Evolutionary conservation across 495 filamentous ascomycete genomes (phyloP), one percentile per base, ranked within the genome.

Genomic region (Xylaria bambusicola): DNA sequence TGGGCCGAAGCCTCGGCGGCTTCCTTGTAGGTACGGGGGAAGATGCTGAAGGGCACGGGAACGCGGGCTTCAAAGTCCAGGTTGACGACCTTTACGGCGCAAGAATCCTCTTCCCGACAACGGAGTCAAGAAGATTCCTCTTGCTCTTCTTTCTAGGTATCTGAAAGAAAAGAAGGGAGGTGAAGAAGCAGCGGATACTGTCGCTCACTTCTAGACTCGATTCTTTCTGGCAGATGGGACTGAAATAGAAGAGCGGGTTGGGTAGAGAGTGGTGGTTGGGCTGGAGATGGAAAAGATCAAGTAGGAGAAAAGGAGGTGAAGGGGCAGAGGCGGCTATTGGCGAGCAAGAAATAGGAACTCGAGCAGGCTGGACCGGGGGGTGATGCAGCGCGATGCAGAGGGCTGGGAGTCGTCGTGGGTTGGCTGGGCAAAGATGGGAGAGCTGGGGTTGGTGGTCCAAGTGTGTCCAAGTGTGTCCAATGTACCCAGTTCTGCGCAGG

Each of bases 31-130:
- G 93, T 90, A 75, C 92, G 96, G 82, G 93, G 93, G 88, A 98
- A 97, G 88, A 97, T 88, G 87, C 92, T 96, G 87, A 97, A 93
- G 77, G 93, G 93, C 79, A 98, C 95, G 80, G 93, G 93, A 77
- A 98, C 91, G 77, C 91, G 89, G 82, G 93, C 92, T 89, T 97
- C 93, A 92, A 96, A 97, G 88, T 97, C 93, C 93, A 98, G 93
- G 81, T 93, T 98, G 91, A 80, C 93, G 85, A 87, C 85, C 83
- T 87, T 86, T 77, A 62, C 63, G 71, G 79, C 75, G 71, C 75
- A 80, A 84, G 84, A 85, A 87, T 85, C 84, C 71, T 86, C 83
- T 91, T 91, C 92, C 92, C 86, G 88, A 91, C 86, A 66, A 86
- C 89, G 86, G 90, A 86, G 92, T 65, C 87, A 92, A 93, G 90